Conservation (phyloP, 139 green algal genomes). For the Desmodesmus armatus region DNA sequence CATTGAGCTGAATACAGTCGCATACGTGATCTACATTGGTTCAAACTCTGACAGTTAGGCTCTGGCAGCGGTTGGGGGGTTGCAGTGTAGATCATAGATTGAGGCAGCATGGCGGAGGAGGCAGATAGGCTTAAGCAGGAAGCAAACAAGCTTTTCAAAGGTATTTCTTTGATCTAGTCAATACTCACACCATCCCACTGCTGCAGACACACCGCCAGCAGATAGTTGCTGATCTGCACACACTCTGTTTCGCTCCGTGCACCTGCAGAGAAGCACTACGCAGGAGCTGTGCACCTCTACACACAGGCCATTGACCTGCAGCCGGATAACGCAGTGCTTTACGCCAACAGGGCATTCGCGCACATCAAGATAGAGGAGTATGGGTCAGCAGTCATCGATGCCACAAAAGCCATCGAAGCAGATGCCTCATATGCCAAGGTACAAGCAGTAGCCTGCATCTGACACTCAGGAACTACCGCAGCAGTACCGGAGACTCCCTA, state of each 20-base stretch:
- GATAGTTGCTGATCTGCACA: not conserved
- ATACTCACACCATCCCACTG: not conserved
- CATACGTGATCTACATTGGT: no score
- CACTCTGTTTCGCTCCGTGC: not conserved
- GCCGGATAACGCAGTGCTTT: slow-evolving; percentile 78
- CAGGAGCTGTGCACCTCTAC: slow-evolving; percentile 85
- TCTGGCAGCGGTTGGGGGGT: no score
- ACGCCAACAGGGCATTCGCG: slow-evolving; percentile 90
- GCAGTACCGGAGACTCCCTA: no score
- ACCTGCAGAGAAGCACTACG: slow-evolving; percentile 87
- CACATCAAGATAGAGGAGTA: slow-evolving; percentile 92
- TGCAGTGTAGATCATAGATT: no score
- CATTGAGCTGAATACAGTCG: no score
- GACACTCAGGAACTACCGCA: no score
- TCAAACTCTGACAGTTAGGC: no score
- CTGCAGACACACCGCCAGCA: not conserved
- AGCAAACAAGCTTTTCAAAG: slow-evolving; percentile 49
- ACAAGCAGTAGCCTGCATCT: no score
- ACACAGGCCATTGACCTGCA: slow-evolving; percentile 84
- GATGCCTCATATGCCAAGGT: slow-evolving; percentile 93
- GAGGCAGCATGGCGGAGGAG: slow-evolving; percentile 28
- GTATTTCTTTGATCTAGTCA: not conserved
- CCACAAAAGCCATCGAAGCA: slow-evolving; percentile 84
- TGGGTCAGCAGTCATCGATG: slow-evolving; percentile 92
- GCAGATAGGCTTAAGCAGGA: slow-evolving; percentile 42